These are phyloP conservation scores for Amoebophrya sp. DNA, from an alignment of 169 alveolate species.

Conservation along the genomic window DNA sequence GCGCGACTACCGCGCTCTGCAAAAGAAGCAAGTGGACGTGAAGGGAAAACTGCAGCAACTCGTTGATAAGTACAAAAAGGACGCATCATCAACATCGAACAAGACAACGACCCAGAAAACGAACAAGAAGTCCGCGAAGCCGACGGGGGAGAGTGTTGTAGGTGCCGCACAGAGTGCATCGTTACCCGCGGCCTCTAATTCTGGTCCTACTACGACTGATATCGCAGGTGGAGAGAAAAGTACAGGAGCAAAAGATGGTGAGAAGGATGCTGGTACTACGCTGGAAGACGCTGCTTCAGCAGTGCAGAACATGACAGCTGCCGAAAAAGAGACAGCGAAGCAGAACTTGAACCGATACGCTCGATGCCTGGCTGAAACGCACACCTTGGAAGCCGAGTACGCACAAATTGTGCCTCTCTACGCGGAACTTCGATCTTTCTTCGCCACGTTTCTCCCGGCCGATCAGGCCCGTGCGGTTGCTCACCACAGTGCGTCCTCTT, in stretches of 20 bases:
- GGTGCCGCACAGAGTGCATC: background rate
- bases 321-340: background rate
- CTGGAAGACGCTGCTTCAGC: background rate
- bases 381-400: no score
- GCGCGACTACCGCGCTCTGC: background rate
- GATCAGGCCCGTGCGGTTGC: no score
- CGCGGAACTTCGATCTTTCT: no score
- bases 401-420: no score
- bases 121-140: background rate
- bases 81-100: no score
- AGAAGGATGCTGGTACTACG: background rate
- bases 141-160: background rate
- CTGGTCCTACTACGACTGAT: background rate
- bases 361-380: no score
- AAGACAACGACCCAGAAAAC: background rate
- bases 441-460: no score
- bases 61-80: no score
- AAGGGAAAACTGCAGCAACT: background rate
- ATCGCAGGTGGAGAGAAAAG: background rate
- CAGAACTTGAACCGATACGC: no score
- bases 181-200: background rate
- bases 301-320: background rate
- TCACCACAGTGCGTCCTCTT: no score
- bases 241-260: background rate
- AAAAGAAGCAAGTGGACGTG: background rate